Conservation (phyloP, 768 basidiomycete species). For the Nidularia sp. region DNA sequence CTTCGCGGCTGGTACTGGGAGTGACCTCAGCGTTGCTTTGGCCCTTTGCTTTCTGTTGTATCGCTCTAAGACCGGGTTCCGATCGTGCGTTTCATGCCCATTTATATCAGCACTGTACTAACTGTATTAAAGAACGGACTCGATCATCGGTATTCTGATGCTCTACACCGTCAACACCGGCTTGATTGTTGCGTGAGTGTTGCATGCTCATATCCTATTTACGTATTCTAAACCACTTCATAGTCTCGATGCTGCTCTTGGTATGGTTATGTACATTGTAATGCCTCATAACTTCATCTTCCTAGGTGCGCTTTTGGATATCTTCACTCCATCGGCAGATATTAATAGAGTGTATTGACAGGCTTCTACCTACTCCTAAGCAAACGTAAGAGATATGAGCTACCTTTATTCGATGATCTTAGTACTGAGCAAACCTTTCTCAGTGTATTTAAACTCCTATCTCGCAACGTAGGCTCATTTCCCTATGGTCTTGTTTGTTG, state of each 20-base stretch:
- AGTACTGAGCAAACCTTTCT: not conserved
- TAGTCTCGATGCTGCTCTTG: slow-evolving; percentile 43
- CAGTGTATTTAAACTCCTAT: slow-evolving; percentile 57
- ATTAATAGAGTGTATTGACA: slow-evolving; percentile 6
- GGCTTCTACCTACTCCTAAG: slow-evolving; percentile 49
- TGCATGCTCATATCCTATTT: not conserved
- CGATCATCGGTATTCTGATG: slow-evolving; percentile 42
- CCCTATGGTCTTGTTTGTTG: not conserved
- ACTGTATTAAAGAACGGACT: slow-evolving; percentile 37
- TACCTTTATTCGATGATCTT: too few species aligned
- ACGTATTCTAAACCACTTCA: not conserved
- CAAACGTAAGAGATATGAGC: slow-evolving; percentile 34
- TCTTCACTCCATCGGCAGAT: not conserved
- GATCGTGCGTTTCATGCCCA: slow-evolving; percentile 22
- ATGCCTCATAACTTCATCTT: slow-evolving; percentile 58
- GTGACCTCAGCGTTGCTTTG: slow-evolving; percentile 47
- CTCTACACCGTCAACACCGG: slow-evolving; percentile 55
- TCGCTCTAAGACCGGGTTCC: slow-evolving; percentile 47
- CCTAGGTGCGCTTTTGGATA: slow-evolving; percentile 29
- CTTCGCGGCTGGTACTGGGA: slow-evolving; percentile 44
- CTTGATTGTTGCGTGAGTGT: slow-evolving; percentile 34
- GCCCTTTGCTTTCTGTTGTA: slow-evolving; percentile 46
- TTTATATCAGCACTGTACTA: not conserved
- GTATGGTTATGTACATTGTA: slow-evolving; percentile 39
- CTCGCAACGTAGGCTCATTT: slow-evolving; percentile 32